A percentile compares a stretch with the other conserved stretches of the same genome.
Evolutionary conservation across 768 basidiomycete species (phyloP).

Genomic region (Mycena capillaripes): DNA sequence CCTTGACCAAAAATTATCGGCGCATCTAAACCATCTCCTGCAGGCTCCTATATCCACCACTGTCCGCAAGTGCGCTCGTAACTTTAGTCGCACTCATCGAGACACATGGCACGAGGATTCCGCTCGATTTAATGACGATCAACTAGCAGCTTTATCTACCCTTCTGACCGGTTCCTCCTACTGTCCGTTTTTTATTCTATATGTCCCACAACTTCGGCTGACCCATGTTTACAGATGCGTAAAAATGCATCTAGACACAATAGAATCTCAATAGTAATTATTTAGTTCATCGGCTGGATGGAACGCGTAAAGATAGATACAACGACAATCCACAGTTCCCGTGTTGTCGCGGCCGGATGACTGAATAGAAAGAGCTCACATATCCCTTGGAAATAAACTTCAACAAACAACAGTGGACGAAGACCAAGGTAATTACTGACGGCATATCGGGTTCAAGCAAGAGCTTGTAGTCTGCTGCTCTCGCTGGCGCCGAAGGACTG

Average conservation of each 20-base stretch:
- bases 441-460: slow-evolving; percentile 73
- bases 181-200: slow-evolving; percentile 59
- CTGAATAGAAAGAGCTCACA: not conserved
- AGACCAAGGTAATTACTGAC: slow-evolving; percentile 37
- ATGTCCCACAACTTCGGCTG: not conserved
- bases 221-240: slow-evolving; percentile 19
- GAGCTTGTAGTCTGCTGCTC: slow-evolving; percentile 77
- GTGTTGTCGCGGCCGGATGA: too few species aligned
- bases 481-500: slow-evolving; percentile 84
- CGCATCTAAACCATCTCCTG: not conserved
- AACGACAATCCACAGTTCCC: not conserved
- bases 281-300: slow-evolving; percentile 10
- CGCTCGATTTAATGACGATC: slow-evolving; percentile 88
- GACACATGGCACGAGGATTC: slow-evolving; percentile 94
- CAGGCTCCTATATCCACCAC: slow-evolving; percentile 89
- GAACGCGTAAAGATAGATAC: slow-evolving; percentile 1
- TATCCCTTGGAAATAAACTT: slow-evolving; percentile 11
- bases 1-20: not conserved
- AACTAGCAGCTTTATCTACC: slow-evolving; percentile 85
- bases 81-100: slow-evolving; percentile 86
- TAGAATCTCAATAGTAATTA: not conserved
- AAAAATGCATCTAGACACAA: slow-evolving; percentile 21
- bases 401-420: not conserved
- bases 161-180: slow-evolving; percentile 89
- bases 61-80: slow-evolving; percentile 83